Evolutionary conservation across 805 yeast genomes (phyloP).

Genomic region (Pichia kluyveri): DNA sequence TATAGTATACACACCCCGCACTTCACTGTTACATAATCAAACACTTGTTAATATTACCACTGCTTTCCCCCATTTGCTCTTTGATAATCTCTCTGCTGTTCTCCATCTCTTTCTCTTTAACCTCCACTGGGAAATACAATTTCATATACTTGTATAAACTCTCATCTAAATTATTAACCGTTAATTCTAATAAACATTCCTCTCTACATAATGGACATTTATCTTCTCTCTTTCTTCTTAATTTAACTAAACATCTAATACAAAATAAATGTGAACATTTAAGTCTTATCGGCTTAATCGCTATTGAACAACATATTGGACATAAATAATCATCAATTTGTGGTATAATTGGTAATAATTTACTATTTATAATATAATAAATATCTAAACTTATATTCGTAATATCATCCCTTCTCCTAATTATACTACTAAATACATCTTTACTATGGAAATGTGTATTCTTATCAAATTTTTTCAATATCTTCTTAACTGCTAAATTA

Average conservation of each 20-base stretch:
- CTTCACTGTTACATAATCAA: too few relatives aligned
- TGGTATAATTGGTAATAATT: slow-evolving; percentile 51
- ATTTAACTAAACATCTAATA: slow-evolving; percentile 59
- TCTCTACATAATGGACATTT: slow-evolving; percentile 64
- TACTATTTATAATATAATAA: slow-evolving; percentile 45
- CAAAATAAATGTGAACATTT: slow-evolving; percentile 64
- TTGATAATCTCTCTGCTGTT: slow-evolving; percentile 39
- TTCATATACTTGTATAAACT: slow-evolving; percentile 46
- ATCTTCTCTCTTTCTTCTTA: slow-evolving; percentile 49
- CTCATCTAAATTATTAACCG: slow-evolving; percentile 48
- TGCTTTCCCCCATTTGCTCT: slow-evolving; percentile 28
- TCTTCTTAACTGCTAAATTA: slow-evolving; percentile 54
- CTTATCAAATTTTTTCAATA: slow-evolving; percentile 68
- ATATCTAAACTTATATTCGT: slow-evolving; percentile 37
- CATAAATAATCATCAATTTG: slow-evolving; percentile 71
- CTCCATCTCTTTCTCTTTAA: slow-evolving; percentile 50
- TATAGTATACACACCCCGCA: too few relatives aligned
- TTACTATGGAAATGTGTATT: slow-evolving; percentile 50
- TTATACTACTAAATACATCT: slow-evolving; percentile 32
- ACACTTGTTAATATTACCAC: background rate
- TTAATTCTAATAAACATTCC: slow-evolving; percentile 47
- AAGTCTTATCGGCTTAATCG: slow-evolving; percentile 62
- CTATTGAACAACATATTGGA: slow-evolving; percentile 62
- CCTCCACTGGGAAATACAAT: slow-evolving; percentile 56
- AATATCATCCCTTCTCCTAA: too few relatives aligned